Evolutionary conservation across 257 asterid species (phyloP), one percentile per base, ranked within the genome.

Genomic region (Ehretia macrophylla): DNA sequence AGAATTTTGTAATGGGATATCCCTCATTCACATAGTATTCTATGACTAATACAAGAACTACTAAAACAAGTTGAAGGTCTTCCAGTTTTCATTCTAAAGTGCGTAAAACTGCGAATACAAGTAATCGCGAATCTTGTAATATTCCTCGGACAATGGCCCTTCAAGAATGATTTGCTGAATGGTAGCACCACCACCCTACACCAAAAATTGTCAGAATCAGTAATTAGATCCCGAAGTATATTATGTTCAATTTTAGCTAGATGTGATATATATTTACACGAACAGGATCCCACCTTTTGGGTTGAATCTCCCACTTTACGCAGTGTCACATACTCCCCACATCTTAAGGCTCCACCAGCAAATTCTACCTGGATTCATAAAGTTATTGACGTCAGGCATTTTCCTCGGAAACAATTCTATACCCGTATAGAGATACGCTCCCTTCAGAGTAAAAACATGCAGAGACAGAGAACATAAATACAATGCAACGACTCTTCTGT

Each of bases 141-240:
- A 92, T 76, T 92, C 99, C 62, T 84, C 97, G 0, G 99, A 77
- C 56, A 92, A 78, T 16, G 99, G 99, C 27, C 99, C 99, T 79
- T 92, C 99, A 27, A 92, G 95, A 75, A 92, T 63, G 61, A 92
- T 84, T 58, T 92, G 95, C 76, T 88, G 99, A 55, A 82, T 78
- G 44, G 82, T 72, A 13, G 81, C 82, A 63, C 83, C 94, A 57
- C 88, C 95, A 66, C 94, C 93, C 95, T 86, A 62, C 67, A 17
- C 22, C 1, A n/a, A 18, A n/a, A 50, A 50, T 11, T 4, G 14
- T 45, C 50, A 14, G 23, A 56, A 9, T 16, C 8, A 18, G 17
- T 14, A 16, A 63, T 32, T 13, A 38, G 14, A 51, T 32, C 45
- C 22, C 13, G 8, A 10, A n/a, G 8, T 45, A 49, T 14, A 32